These are phyloP conservation scores for Mucor saturninus DNA, from an alignment of 371 early-diverging fungal species.

Conservation along the genomic window DNA sequence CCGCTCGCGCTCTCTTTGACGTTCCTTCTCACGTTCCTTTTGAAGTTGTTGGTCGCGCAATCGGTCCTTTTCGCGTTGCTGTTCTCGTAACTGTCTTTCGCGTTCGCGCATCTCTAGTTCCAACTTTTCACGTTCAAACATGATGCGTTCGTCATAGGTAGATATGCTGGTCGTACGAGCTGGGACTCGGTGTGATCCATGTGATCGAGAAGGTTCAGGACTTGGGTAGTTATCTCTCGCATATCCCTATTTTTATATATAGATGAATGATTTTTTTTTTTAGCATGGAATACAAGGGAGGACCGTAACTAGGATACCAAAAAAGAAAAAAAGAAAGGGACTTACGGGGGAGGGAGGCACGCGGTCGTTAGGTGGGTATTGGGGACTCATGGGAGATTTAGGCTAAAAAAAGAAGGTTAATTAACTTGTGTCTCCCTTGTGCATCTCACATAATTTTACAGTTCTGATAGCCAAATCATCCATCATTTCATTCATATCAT, in stretches of 20 bases:
- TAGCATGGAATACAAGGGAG: too few species aligned
- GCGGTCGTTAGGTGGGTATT: constrained; percentile 12
- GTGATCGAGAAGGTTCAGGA: constrained; percentile 41
- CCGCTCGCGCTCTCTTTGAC: constrained; percentile 27
- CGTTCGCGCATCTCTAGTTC: constrained; percentile 36
- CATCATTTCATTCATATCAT: constrained; percentile 38
- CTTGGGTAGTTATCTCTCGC: constrained; percentile 22
- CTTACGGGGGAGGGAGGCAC: constrained; percentile 33
- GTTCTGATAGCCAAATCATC: constrained; percentile 34
- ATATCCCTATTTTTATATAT: constrained; percentile 2
- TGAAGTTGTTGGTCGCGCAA: constrained; percentile 25
- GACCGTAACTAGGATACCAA: too few species aligned
- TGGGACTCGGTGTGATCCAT: constrained; percentile 15
- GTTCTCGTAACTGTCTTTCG: constrained; percentile 31
- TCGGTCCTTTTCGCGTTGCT: constrained; percentile 24
- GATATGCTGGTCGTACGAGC: constrained; percentile 34
- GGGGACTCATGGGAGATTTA: constrained; percentile 28
- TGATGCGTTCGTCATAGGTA: constrained; percentile 41
- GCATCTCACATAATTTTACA: constrained; percentile 11
- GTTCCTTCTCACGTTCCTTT: constrained; percentile 20
- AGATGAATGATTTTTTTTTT: too few species aligned
- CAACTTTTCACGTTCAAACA: constrained; percentile 36
- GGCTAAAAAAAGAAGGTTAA: constrained; percentile 10
- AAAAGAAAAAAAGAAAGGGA: background rate
- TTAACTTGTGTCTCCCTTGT: constrained; percentile 5